Evolutionary conservation across 345 rosid genomes (phyloP).

Genomic region (Syzygium aromaticum): DNA sequence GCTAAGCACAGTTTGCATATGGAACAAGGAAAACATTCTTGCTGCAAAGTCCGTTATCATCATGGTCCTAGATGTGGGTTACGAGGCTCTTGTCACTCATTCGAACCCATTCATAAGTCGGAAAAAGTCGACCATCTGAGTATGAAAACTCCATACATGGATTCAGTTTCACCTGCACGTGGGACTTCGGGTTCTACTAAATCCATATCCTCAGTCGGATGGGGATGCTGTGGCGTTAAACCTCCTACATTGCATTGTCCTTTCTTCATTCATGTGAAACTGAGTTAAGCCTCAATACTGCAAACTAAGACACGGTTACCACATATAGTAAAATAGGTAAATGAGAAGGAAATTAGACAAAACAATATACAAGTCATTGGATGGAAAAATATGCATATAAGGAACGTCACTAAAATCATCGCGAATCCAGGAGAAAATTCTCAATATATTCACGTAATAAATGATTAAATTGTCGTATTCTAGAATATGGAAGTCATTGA

Average conservation of each 20-base stretch:
- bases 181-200: not conserved
- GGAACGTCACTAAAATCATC: not conserved
- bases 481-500: not conserved
- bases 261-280: not conserved
- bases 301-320: not conserved
- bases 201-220: not conserved
- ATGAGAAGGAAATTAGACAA: not conserved
- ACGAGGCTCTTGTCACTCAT: not conserved
- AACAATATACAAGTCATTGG: not conserved
- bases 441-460: not conserved
- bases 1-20: not conserved
- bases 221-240: not conserved
- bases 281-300: not conserved
- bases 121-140: not conserved
- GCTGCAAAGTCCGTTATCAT: not conserved
- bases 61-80: not conserved
- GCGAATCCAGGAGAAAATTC: not conserved
- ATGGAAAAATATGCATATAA: not conserved
- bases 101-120: not conserved
- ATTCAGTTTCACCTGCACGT: not conserved
- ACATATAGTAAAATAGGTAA: not conserved
- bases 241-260: not conserved
- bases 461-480: not conserved
- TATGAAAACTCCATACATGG: not conserved
- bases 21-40: not conserved